phyloP scores from a whole-genome alignment of 2,329 filamentous ascomycete species.

The Ilyonectria destructans region DNA sequence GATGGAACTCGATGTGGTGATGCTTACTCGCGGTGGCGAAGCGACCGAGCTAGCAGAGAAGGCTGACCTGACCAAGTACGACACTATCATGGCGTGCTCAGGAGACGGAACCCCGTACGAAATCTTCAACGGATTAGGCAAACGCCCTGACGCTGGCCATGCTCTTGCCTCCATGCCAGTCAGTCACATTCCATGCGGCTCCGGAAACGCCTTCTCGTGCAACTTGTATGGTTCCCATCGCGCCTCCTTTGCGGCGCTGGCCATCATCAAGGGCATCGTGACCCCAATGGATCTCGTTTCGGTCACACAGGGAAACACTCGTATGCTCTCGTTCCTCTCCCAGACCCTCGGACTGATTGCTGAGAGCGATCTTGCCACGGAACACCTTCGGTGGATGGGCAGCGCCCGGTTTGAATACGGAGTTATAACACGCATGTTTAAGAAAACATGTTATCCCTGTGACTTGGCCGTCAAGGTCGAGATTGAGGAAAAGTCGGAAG shows the following conservation, averaged over 20 bases:
- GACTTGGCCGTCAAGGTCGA: conserved; percentile 90
- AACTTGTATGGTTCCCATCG: conserved; percentile 89
- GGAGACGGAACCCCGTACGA: conserved; percentile 95
- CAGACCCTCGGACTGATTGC: conserved; percentile 93
- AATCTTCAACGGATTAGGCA: conserved; percentile 92
- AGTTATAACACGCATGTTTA: conserved; percentile 82
- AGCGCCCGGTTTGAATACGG: conserved; percentile 88
- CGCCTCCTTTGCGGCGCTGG: conserved; percentile 83
- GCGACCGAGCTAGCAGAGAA: conserved; percentile 83
- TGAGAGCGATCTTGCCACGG: conserved; percentile 90
- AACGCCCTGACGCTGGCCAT: conserved; percentile 80
- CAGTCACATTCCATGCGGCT: conserved; percentile 91
- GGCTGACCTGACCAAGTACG: conserved; percentile 84
- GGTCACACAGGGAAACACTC: conserved; percentile 84
- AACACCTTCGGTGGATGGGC: conserved; percentile 95
- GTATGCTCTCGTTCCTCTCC: conserved; percentile 89
- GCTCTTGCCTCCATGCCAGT: conserved; percentile 87
- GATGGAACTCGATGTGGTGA: conserved; percentile 82
- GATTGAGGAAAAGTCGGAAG: conserved; percentile 80
- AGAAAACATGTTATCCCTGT: conserved; percentile 87
- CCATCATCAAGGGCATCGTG: conserved; percentile 89
- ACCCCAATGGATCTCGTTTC: conserved; percentile 90
- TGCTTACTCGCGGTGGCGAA: conserved; percentile 82
- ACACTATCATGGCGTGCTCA: conserved; percentile 90
- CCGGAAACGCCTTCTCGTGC: conserved; percentile 93